phyloP scores from a whole-genome alignment of 169 alveolate species.

The Plasmodium coatneyi region DNA sequence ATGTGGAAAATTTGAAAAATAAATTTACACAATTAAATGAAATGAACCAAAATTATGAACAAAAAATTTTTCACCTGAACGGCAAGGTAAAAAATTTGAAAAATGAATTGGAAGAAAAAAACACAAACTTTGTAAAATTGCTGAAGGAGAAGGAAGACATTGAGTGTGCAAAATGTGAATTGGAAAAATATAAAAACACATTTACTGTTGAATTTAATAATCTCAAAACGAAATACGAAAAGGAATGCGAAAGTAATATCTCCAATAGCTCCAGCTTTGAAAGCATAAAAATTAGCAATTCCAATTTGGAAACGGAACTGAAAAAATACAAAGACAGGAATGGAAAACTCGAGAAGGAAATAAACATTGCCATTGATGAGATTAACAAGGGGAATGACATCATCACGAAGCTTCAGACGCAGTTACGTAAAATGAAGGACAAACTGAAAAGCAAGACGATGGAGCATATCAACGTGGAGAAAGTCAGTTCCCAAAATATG shows the following conservation, averaged over 20 bases:
- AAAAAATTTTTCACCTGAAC: slow-evolving; percentile 22
- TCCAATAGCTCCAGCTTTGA: slow-evolving; percentile 65
- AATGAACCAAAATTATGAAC: slow-evolving; percentile 34
- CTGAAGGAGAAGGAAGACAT: slow-evolving; percentile 63
- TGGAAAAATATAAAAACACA: slow-evolving; percentile 36
- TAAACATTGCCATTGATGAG: slow-evolving; percentile 69
- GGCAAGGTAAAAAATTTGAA: slow-evolving; percentile 41
- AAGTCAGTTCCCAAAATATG: slow-evolving; percentile 16
- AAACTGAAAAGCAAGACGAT: slow-evolving; percentile 38
- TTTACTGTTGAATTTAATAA: slow-evolving; percentile 45
- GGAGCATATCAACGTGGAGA: slow-evolving; percentile 36
- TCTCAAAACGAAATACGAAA: slow-evolving; percentile 55
- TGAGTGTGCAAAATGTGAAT: slow-evolving; percentile 18
- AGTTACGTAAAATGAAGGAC: slow-evolving; percentile 60
- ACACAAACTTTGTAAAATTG: slow-evolving; percentile 29
- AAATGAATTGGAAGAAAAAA: slow-evolving; percentile 63
- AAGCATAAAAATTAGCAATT: slow-evolving; percentile 43
- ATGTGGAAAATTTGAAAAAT: slow-evolving; percentile 40
- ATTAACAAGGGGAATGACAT: slow-evolving; percentile 74
- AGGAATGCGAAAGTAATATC: slow-evolving; percentile 68
- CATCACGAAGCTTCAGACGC: slow-evolving; percentile 68
- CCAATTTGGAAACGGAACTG: slow-evolving; percentile 32
- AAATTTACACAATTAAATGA: slow-evolving; percentile 31
- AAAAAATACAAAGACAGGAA: slow-evolving; percentile 69
- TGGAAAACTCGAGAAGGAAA: slow-evolving; percentile 55